Base-by-base conservation (phyloP, 495 filamentous ascomycete species). In the Neurospora sp. region DNA sequence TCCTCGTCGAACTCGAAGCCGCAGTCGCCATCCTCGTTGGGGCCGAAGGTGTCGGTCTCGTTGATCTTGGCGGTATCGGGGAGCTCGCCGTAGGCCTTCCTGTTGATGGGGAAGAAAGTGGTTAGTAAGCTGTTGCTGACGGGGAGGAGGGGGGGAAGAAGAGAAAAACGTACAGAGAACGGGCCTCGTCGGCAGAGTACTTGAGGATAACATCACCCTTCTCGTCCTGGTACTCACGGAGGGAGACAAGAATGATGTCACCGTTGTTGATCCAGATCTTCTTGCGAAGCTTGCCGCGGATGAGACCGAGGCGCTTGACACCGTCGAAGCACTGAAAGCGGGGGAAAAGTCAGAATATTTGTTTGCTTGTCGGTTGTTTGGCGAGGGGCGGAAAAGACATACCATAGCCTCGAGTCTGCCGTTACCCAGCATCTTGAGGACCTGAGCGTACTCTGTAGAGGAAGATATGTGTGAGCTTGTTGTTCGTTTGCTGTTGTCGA, bases 131-230 rank as follows among this genome's bases (percentile, higher is more conserved):
- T 66, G 20, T n/a, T 11, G 27, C 5, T 40, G 9, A 42, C 23
- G 4, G 23, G 18, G 27, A 54, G 40, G 39, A 60, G 11, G 16
- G 20, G 39, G 16, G 7, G 16, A 5, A 3, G 41, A 44, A 41
- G 12, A 69, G 31, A 7, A 11, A 72, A 75, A 73, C 80, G 44
- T 84, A 84, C 77, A 99, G 87, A 76, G 89, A 91, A 82, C 96
- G 90, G 76, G 96, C 96, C 88, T 99, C 96, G 78, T 99, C 96
- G 84, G 96, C 94, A 69, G 90, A 92, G 88, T 99, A 99, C 87
- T 99, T 99, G 83, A 98, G 91, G 85, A 99, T 97, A 66, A 99
- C 96, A 82, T 99, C 96, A 77, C 94, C 96, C 87, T 99, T 99
- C 84, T 97, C 93, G 83, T 98, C 96, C 83, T 99, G 96, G 85